phyloP scores from a whole-genome alignment of 2,329 filamentous ascomycete species.

The Calonectria honghensis region DNA sequence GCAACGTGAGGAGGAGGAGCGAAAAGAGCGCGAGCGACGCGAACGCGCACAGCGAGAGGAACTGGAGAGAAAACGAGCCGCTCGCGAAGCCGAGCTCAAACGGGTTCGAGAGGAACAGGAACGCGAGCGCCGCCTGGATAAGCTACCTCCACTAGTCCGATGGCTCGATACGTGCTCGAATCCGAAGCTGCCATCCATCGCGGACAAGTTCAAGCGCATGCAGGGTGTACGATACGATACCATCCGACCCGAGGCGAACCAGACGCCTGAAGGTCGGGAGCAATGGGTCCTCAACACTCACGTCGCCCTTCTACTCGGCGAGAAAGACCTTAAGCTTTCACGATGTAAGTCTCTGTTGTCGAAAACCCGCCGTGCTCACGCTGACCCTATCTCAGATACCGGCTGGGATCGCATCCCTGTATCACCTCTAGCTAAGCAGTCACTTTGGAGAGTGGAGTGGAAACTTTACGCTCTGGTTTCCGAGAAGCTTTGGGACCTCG shows the following conservation, averaged over 20 bases:
- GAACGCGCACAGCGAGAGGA: conserved; percentile 67
- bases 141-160: conserved; percentile 75
- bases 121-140: conserved; percentile 71
- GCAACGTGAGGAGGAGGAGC: conserved; percentile 72
- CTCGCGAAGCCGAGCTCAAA: conserved; percentile 71
- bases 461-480: conserved; percentile 73
- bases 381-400: conserved; percentile 66
- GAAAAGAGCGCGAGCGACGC: conserved; percentile 69
- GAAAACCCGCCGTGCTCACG: not conserved
- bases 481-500: conserved; percentile 70
- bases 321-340: conserved; percentile 77
- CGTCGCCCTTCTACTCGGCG: conserved; percentile 77
- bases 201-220: conserved; percentile 73
- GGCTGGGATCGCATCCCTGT: conserved; percentile 75
- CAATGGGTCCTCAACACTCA: conserved; percentile 81
- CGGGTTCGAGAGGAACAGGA: conserved; percentile 74
- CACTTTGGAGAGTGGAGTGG: conserved; percentile 76
- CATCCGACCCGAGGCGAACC: conserved; percentile 72
- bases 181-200: conserved; percentile 70
- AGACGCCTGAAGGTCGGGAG: conserved; percentile 74
- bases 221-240: conserved; percentile 79
- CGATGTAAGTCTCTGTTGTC: conserved; percentile 68
- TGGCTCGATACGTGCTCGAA: conserved; percentile 75
- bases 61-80: conserved; percentile 68
- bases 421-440: conserved; percentile 72